These are phyloP conservation scores for Scutellaria barbata DNA, from an alignment of 257 asterid species.

Conservation along the genomic window DNA sequence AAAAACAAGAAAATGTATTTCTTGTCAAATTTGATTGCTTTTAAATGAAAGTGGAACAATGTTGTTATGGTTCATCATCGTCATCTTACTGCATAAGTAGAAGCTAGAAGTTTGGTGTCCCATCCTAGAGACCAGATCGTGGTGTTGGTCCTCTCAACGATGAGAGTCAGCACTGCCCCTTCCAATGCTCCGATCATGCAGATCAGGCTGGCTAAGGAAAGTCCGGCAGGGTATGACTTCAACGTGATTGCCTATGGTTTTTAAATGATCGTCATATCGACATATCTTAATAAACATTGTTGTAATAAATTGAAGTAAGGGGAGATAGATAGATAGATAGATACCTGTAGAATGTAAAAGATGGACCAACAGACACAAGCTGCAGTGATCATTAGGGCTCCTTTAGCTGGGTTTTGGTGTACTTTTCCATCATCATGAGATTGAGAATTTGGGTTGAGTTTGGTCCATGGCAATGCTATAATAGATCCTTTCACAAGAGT, in stretches of 20 bases:
- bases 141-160: conserved; percentile 48
- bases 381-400: conserved; percentile 58
- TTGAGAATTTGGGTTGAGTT: conserved; percentile 26
- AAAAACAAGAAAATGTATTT: background rate
- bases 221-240: conserved; percentile 62
- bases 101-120: conserved; percentile 53
- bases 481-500: conserved; percentile 60
- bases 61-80: background rate
- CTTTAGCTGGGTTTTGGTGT: conserved; percentile 53
- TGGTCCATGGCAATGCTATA: conserved; percentile 67
- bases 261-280: background rate
- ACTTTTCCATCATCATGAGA: conserved; percentile 6
- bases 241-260: conserved; percentile 49
- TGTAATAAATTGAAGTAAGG: background rate
- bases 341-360: conserved; percentile 70
- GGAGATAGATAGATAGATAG: too few relatives aligned
- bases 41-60: too few relatives aligned
- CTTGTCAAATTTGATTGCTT: background rate
- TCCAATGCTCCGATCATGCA: conserved; percentile 56
- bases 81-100: conserved; percentile 50
- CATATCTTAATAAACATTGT: background rate
- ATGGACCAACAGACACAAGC: conserved; percentile 72
- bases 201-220: conserved; percentile 57
- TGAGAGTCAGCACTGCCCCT: conserved; percentile 53
- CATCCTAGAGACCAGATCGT: conserved; percentile 58